These are phyloP conservation scores for Emergomyces orientalis DNA, from an alignment of 2,329 filamentous ascomycete species.

Conservation along the genomic window DNA sequence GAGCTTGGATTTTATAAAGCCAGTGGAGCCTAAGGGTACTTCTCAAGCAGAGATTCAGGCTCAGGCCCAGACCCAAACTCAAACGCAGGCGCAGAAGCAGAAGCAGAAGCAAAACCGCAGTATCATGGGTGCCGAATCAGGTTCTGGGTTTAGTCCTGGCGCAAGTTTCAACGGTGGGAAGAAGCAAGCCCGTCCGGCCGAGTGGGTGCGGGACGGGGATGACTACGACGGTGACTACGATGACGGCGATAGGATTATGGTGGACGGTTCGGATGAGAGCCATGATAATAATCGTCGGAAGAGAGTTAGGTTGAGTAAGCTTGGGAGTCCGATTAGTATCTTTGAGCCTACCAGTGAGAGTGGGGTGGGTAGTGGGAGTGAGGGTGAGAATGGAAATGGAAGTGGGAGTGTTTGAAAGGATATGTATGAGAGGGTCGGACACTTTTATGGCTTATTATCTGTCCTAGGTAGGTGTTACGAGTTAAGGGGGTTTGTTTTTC, in stretches of 20 bases:
- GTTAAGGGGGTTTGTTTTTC: neutral
- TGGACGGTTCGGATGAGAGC: neutral
- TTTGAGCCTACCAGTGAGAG: slow-evolving; percentile 2
- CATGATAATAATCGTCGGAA: neutral
- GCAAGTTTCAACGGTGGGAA: neutral
- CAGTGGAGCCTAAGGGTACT: neutral
- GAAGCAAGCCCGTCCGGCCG: neutral
- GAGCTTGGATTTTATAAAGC: neutral
- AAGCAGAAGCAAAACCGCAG: neutral
- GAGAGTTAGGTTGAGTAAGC: neutral
- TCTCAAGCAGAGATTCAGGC: neutral
- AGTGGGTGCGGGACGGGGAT: neutral
- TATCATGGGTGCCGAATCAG: neutral
- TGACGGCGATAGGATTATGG: neutral
- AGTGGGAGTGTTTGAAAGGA: neutral
- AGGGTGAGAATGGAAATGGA: neutral
- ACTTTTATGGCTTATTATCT: neutral
- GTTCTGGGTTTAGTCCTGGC: neutral
- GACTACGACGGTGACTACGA: neutral
- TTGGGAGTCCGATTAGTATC: slow-evolving; percentile 5
- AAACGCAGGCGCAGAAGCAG: neutral
- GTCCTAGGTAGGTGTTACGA: neutral
- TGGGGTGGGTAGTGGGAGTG: neutral
- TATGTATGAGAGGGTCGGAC: neutral
- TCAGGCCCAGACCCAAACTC: neutral